Base-by-base conservation (phyloP, 2,329 filamentous ascomycete species). In the Hypomyces rosellus region DNA sequence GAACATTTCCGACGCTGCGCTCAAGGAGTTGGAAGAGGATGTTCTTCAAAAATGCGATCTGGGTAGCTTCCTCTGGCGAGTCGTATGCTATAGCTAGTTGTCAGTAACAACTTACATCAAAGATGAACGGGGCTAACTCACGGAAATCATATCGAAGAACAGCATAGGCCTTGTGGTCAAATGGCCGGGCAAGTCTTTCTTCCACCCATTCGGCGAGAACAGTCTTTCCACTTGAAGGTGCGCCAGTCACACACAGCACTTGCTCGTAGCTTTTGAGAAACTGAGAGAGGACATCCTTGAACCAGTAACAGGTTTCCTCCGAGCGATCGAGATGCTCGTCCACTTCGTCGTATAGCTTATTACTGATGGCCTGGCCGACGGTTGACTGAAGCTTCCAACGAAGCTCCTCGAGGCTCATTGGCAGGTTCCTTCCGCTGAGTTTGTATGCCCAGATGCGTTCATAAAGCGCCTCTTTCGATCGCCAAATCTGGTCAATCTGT, bases 291-390 rank as follows among this genome's bases (percentile, higher is more conserved):
- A 62, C 60, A 2, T 57, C 58, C 51, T 67, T 64, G 42, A 71
- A 58, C 69, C 69, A 72, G 36, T 66, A 61, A 51, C 69, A 71
- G 1, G 69, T 71, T 41, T 68, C 69, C 25, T 71, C 68, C 0
- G 67, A 63, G 0, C 68, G 64, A 34, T 67, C 61, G 14, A 67
- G 62, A 44, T 65, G 67, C 40, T 71, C 67, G 3, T 63, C 57
- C 4, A 70, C 62, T 41, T 69, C 65, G 6, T 65, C 65, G 16
- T 70, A 71, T 1, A 61, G 33, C 3, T 52, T 53, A 40, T 52
- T 60, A 41, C 58, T 52, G 5, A 70, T 59, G 1, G 61, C 59
- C 2, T 61, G 60, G 25, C 54, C 62, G 12, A 58, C 54, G 1
- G 59, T 59, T 2, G 62, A 58, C 30, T 63, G 62, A 1, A 72